These are phyloP conservation scores for Meyerozyma smithsonii DNA, from an alignment of 1,139 yeast species.

Conservation along the genomic window DNA sequence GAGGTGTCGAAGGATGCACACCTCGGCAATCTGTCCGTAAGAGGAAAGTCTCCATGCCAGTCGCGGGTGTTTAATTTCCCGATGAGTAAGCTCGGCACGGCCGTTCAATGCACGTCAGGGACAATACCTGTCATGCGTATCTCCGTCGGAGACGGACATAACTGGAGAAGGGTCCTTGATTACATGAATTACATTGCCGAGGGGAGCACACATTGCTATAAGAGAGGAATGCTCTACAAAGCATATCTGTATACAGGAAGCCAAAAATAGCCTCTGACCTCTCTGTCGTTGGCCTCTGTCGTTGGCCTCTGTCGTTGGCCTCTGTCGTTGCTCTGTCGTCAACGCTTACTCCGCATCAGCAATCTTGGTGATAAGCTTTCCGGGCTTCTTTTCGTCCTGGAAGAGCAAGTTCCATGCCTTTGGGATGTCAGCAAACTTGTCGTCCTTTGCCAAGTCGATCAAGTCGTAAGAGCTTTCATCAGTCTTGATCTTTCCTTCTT, in stretches of 20 bases:
- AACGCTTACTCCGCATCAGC: constrained; percentile 4
- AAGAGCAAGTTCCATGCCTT: constrained; percentile 42
- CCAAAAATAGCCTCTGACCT: no score
- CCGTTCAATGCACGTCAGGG: neutral
- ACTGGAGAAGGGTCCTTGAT: no score
- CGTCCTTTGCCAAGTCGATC: constrained; percentile 29
- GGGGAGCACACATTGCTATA: no score
- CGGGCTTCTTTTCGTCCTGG: constrained; percentile 22
- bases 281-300: no score
- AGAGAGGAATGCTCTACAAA: no score
- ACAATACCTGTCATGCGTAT: neutral
- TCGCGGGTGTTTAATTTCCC: neutral
- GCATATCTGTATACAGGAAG: no score
- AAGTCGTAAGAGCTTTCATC: constrained; percentile 24
- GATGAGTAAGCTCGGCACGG: neutral
- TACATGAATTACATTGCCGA: no score
- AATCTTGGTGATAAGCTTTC: constrained; percentile 25
- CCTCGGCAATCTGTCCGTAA: neutral
- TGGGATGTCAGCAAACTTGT: constrained; percentile 34
- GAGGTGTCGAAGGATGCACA: neutral
- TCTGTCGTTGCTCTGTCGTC: neutral
- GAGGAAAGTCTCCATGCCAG: neutral
- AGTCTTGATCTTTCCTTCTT: constrained; percentile 17
- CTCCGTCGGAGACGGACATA: no score
- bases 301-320: no score